phyloP scores from a whole-genome alignment of 1,284 basidiomycete genomes.

The Cutaneotrichosporon dermatis region DNA sequence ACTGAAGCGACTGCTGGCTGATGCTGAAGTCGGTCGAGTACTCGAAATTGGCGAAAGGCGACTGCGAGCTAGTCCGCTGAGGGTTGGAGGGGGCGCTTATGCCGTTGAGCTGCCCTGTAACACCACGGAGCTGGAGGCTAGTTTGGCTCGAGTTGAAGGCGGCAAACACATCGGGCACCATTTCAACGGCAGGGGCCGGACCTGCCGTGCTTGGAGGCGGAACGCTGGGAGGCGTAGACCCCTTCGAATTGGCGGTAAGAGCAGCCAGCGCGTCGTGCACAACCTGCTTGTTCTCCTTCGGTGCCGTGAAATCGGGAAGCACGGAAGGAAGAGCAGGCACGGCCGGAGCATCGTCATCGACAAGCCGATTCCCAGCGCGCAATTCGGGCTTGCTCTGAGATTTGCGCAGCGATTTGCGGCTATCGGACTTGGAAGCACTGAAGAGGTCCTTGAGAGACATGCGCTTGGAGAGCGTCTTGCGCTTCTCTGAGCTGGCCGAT shows the following conservation, averaged over 20 bases:
- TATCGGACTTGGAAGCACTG: neutral
- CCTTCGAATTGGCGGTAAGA: slow-evolving; percentile 12
- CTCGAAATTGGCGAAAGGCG: neutral
- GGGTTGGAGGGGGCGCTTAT: neutral
- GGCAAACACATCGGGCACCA: slow-evolving; percentile 19
- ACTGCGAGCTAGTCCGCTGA: neutral
- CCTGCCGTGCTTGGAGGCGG: neutral
- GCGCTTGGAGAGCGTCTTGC: slow-evolving; percentile 10
- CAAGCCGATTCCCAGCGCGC: slow-evolving; percentile 1
- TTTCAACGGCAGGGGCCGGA: slow-evolving; percentile 9
- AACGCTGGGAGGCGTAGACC: neutral
- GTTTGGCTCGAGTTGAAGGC: slow-evolving; percentile 14
- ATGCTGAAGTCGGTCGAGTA: neutral
- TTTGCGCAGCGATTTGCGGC: slow-evolving; percentile 10
- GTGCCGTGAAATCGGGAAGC: neutral
- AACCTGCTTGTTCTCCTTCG: neutral
- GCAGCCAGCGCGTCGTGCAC: slow-evolving; percentile 21
- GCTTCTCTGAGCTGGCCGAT: slow-evolving; percentile 1
- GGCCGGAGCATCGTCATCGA: slow-evolving; percentile 4
- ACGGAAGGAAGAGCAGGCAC: slow-evolving; percentile 6
- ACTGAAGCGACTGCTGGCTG: neutral
- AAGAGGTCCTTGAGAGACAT: slow-evolving; percentile 16
- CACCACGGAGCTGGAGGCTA: neutral
- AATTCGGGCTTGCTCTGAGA: slow-evolving; percentile 19
- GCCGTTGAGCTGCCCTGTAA: neutral